These are phyloP conservation scores for Phytopythium sindhum DNA, from an alignment of 352 stramenopile genomes.

Conservation along the genomic window DNA sequence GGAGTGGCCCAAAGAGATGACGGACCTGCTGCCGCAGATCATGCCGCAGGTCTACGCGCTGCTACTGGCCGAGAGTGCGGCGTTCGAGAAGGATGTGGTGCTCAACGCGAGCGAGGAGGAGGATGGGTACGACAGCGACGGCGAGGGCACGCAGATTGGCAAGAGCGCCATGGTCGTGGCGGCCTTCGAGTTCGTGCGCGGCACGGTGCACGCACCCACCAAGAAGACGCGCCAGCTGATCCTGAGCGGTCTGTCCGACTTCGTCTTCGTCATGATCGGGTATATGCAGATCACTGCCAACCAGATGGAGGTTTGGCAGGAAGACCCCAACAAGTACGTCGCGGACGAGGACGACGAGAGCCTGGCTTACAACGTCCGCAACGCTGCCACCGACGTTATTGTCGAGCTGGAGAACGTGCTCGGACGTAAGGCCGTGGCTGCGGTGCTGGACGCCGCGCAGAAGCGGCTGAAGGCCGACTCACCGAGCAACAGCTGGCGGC, in stretches of 20 bases:
- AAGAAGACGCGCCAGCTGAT: conserved; percentile 77
- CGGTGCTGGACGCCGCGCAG: conserved; percentile 53
- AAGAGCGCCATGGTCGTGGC: conserved; percentile 66
- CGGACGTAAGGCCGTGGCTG: conserved; percentile 54
- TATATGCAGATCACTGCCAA: conserved; percentile 84
- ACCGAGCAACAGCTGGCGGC: conserved; percentile 46
- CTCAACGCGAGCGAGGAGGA: conserved; percentile 43
- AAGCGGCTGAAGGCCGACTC: conserved; percentile 50
- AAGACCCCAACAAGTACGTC: conserved; percentile 84
- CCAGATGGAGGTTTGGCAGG: conserved; percentile 72
- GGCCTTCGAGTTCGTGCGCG: conserved; percentile 72
- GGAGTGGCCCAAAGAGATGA: conserved; percentile 83
- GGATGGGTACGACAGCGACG: conserved; percentile 78
- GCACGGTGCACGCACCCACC: conserved; percentile 64
- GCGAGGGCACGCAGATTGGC: conserved; percentile 60
- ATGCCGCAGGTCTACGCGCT: conserved; percentile 68
- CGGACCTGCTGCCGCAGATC: conserved; percentile 62
- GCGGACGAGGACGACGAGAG: conserved; percentile 84
- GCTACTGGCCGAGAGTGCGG: conserved; percentile 34
- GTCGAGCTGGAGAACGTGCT: conserved; percentile 62
- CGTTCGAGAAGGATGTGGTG: conserved; percentile 61
- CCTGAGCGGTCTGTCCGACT: conserved; percentile 45
- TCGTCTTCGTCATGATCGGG: conserved; percentile 76
- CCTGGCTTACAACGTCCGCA: conserved; percentile 74
- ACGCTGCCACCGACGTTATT: conserved; percentile 61